Percentiles rank a stretch among this genome's conserved stretches.
Evolutionary conservation across 345 rosid species (phyloP).

Genomic region (Salix suchowensis): DNA sequence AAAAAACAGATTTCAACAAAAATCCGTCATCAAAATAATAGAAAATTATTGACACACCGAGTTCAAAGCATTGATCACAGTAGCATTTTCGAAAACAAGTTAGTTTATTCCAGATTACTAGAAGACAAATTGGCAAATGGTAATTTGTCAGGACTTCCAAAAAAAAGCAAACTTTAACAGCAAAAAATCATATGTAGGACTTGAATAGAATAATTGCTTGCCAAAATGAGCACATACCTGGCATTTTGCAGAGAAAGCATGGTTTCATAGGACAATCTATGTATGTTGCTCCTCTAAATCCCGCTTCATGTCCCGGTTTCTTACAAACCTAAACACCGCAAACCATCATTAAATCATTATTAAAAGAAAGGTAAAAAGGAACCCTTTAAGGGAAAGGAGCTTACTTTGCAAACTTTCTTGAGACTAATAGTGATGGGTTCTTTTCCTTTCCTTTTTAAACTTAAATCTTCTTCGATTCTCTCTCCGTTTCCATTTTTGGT

Average conservation of each 20-base stretch:
- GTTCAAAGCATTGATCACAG: neutral
- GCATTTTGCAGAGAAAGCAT: conserved; percentile 94
- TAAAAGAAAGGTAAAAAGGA: neutral
- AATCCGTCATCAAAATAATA: neutral
- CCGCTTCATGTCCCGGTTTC: conserved; percentile 89
- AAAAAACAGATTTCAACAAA: neutral
- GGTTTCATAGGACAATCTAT: conserved; percentile 97
- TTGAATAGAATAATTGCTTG: neutral
- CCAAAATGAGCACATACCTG: conserved; percentile 41
- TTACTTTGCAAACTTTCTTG: conserved; percentile 94
- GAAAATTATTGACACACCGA: neutral
- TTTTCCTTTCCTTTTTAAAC: conserved; percentile 54
- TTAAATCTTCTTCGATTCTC: conserved; percentile 27
- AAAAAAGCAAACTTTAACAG: neutral
- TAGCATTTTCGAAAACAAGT: neutral
- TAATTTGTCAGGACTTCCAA: neutral
- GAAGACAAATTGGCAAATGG: neutral
- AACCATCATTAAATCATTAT: conserved; percentile 5
- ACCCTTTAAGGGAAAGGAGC: neutral
- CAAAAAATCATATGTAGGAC: neutral
- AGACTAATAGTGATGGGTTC: conserved; percentile 77
- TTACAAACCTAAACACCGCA: conserved; percentile 67
- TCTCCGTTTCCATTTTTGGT: conserved; percentile 25
- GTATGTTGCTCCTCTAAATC: conserved; percentile 88
- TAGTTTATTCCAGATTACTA: neutral